Base-by-base conservation (phyloP, 768 basidiomycete species). In the Lentinula boryana region DNA sequence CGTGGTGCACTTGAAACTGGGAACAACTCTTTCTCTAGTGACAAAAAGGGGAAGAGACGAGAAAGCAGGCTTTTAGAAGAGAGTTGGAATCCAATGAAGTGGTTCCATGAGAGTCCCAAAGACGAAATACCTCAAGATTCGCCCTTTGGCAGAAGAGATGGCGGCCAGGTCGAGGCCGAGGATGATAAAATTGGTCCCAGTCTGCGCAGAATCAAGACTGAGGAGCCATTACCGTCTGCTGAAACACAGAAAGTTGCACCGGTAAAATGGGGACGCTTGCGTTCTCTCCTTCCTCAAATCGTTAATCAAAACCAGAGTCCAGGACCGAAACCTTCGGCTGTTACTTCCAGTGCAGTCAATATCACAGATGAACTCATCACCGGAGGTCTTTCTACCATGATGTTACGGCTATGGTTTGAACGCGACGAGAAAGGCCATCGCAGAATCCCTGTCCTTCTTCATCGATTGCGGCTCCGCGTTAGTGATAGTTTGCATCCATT, bases 401-500 rank as follows among this genome's bases (percentile, higher is more conserved):
- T 95, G 82, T 72, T 93, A 40, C 81, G 85, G 32, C 78, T 95
- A 65, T 91, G 90, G 86, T 86, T 94, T 63, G 92, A 95, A 67
- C 85, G 86, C 33, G 94, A 95, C 69, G 93, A 95, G 73, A 87
- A 86, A 65, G 85, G 78, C n/a, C 83, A 87, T 59, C 78, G 91
- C n/a, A 84, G 93, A 21, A 77, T 93, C n/a, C 89, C 91, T 5
- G 72, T 87, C 33, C 76, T 94, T 52, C 78, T 95, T 56, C 88
- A 94, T 69, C 85, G 91, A 27, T 77, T 95, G 51, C 83, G 92
- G 41, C 87, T 95, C 60, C 88, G 89, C 10, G 82, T 95, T 61
- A 92, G 87, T 66, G 93, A 95, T 72, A 93, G 91, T 62, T 68
- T 95, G 31, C 87, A 94, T 73, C 91, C 92, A 4, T 76, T 91